Evolutionary conservation across 225 moss, liverwort and hornwort genomes (phyloP).

Genomic region (Bryum argenteum): DNA sequence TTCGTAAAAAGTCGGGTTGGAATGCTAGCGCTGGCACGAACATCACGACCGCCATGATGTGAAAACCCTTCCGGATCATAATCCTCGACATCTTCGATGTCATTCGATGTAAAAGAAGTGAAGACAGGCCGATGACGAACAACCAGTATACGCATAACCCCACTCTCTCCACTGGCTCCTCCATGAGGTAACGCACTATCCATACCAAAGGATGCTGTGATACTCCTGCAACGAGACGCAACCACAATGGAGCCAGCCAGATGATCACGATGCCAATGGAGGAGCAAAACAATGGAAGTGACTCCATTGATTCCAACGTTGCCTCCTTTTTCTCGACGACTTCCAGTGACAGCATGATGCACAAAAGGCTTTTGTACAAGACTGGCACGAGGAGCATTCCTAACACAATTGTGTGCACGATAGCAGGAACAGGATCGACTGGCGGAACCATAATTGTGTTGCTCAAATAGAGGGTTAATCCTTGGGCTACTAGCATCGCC

Average conservation of each 20-base stretch:
- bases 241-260: constrained; percentile 51
- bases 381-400: constrained; percentile 61
- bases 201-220: constrained; percentile 51
- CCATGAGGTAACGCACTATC: constrained; percentile 49
- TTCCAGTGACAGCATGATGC: constrained; percentile 35
- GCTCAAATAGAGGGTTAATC: constrained; percentile 71
- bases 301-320: constrained; percentile 34
- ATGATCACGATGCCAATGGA: constrained; percentile 41
- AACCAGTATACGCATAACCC: constrained; percentile 59
- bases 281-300: constrained; percentile 44
- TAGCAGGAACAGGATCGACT: constrained; percentile 43
- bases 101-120: constrained; percentile 46
- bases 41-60: constrained; percentile 85
- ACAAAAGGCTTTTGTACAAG: constrained; percentile 39
- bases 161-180: constrained; percentile 53
- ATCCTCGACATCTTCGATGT: constrained; percentile 60
- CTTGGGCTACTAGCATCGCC: constrained; percentile 86
- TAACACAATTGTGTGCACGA: constrained; percentile 53
- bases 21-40: constrained; percentile 87
- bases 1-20: constrained; percentile 70
- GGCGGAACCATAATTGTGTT: constrained; percentile 46
- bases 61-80: constrained; percentile 83
- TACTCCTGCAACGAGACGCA: constrained; percentile 43
- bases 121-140: constrained; percentile 42
- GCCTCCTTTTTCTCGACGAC: constrained; percentile 35